A percentile compares a stretch with the other conserved stretches of the same genome.
Evolutionary conservation across 345 rosid species (phyloP).

Genomic region (Brassica carinata): DNA sequence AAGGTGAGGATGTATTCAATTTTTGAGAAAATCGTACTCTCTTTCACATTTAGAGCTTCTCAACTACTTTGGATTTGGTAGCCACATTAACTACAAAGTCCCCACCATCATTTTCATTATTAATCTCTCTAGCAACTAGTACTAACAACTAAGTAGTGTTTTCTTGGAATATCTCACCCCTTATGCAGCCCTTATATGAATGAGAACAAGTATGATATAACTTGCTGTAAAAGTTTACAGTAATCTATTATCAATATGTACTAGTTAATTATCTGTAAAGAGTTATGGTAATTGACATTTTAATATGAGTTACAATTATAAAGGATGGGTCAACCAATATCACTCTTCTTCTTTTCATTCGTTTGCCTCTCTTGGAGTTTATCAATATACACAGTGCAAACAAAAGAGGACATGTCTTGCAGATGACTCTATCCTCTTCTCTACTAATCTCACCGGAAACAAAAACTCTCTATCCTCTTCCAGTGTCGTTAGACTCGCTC

Average conservation of each 20-base stretch:
- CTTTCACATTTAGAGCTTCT: slow-evolving; percentile 14
- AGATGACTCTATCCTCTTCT: slow-evolving; percentile 17
- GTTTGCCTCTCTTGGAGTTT: slow-evolving; percentile 29
- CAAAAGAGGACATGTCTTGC: slow-evolving; percentile 22
- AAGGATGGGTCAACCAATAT: slow-evolving; percentile 7
- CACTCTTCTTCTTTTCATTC: slow-evolving; percentile 20
- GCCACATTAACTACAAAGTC: slow-evolving; percentile 27
- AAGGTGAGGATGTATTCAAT: slow-evolving; percentile 8
- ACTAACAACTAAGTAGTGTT: not conserved
- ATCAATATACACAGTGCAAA: slow-evolving; percentile 30
- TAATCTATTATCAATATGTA: not conserved
- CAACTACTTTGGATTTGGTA: slow-evolving; percentile 35
- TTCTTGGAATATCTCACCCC: slow-evolving; percentile 3
- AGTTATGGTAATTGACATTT: not conserved
- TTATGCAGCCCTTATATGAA: not conserved
- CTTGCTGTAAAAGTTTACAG: not conserved
- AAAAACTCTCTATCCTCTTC: slow-evolving; percentile 23
- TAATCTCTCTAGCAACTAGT: not conserved
- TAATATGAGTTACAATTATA: not conserved
- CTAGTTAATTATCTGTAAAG: not conserved
- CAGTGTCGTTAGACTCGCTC: slow-evolving; percentile 10
- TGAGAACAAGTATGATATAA: not conserved
- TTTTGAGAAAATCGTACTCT: not conserved
- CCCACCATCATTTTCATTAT: slow-evolving; percentile 20
- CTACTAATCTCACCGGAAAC: slow-evolving; percentile 29